These are phyloP conservation scores for Phytophthora uliginosa DNA, from an alignment of 352 stramenopile species.

Conservation along the genomic window DNA sequence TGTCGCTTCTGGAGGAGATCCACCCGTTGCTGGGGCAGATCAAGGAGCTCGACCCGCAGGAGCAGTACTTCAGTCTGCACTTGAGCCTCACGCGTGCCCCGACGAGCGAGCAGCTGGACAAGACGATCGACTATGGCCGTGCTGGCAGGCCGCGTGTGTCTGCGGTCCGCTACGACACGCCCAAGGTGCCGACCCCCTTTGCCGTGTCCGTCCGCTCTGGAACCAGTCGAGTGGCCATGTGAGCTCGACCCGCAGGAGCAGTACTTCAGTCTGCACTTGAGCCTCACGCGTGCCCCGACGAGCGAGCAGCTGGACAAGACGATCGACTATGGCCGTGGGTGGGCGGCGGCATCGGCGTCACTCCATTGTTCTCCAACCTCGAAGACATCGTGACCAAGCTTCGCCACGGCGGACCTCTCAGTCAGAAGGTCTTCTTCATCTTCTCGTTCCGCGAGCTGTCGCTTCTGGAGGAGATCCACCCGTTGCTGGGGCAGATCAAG, in stretches of 20 bases:
- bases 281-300: slow-evolving; percentile 38
- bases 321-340: slow-evolving; percentile 42
- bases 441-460: slow-evolving; percentile 56
- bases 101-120: slow-evolving; percentile 23
- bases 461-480: slow-evolving; percentile 54
- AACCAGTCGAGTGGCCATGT: slow-evolving; percentile 31
- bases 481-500: slow-evolving; percentile 39
- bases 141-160: slow-evolving; percentile 13
- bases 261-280: slow-evolving; percentile 40
- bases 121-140: slow-evolving; percentile 36
- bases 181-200: slow-evolving; percentile 36
- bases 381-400: slow-evolving; percentile 49
- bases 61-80: slow-evolving; percentile 33
- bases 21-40: slow-evolving; percentile 44
- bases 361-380: slow-evolving; percentile 56
- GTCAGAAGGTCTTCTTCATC: slow-evolving; percentile 51
- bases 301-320: slow-evolving; percentile 18
- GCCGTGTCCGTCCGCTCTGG: slow-evolving; percentile 37
- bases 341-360: slow-evolving; percentile 56
- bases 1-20: slow-evolving; percentile 54
- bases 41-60: slow-evolving; percentile 37
- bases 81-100: slow-evolving; percentile 45
- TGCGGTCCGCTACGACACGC: slow-evolving; percentile 15
- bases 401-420: slow-evolving; percentile 4
- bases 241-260: slow-evolving; percentile 39